Evolutionary conservation across 169 alveolate species (phyloP), one percentile per base, ranked within the genome.

Genomic region (Babesia bigemina): DNA sequence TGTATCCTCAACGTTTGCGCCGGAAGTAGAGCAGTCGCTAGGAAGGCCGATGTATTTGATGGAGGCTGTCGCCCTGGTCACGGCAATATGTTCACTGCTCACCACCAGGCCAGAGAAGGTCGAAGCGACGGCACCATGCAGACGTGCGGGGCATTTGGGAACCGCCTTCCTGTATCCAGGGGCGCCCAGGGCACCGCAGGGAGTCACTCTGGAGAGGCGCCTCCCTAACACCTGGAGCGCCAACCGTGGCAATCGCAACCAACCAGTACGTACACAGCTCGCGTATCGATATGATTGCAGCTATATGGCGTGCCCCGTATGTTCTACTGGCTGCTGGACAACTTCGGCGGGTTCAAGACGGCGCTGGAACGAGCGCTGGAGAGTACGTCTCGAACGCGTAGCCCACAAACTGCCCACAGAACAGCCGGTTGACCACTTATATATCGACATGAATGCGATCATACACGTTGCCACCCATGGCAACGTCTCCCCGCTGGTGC

Each of bases 381-480:
- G 11, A 52, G 87, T 70, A 79, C n/a, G 79, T 49, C 24, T 26
- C 9, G n/a, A 29, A 0, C 0, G 33, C n/a, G 45, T 3, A 42
- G 13, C 13, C 49, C 16, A 19, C 47, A 28, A 24, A 33, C 26
- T 16, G 4, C n/a, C n/a, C 28, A 22, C 56, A 74, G 85, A 49
- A 24, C 53, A 45, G 26, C 67, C 67, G 21, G 85, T 82, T 22
- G 89, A 82, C 55, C 60, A 73, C 72, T 73, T 82, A 29, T 82
- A 82, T 67, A 66, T 82, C 21, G 89, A 82, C 52, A 73, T 82
- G 89, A 82, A 82, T 28, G 89, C 85, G 22, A 56, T 82, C 39
- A 73, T 73, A 24, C 89, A 82, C 63, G 63, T 67, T 22, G 89
- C 89, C 21, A 82, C 89, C 14, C 89, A 82, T 58, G 89, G 89